Evolutionary conservation across 148 eudicot species (phyloP).

Genomic region (Amaranthus palmeri): DNA sequence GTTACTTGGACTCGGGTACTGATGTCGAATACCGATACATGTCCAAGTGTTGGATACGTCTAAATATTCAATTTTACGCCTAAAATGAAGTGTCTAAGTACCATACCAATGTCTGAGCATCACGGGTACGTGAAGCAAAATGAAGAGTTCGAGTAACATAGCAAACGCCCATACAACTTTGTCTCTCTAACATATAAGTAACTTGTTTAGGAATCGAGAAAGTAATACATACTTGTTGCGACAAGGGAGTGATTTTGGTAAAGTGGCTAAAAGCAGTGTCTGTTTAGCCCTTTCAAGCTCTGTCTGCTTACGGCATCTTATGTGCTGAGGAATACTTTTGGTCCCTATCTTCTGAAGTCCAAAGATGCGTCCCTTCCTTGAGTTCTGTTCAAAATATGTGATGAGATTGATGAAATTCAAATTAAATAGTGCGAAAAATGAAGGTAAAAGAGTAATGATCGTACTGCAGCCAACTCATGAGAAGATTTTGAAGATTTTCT

Average conservation of each 20-base stretch:
- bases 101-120: too few relatives aligned
- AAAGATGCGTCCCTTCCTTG: constrained; percentile 66
- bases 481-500: constrained; percentile 34
- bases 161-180: too few relatives aligned
- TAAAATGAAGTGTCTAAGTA: too few relatives aligned
- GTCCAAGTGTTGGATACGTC: too few relatives aligned
- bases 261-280: constrained; percentile 71
- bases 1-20: too few relatives aligned
- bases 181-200: too few relatives aligned
- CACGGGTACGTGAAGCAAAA: background rate
- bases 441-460: constrained; percentile 16
- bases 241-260: constrained; percentile 94
- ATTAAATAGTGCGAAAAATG: constrained; percentile 9
- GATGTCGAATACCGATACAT: too few relatives aligned
- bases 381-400: constrained; percentile 46
- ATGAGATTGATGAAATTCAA: constrained; percentile 15
- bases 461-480: constrained; percentile 82
- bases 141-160: background rate
- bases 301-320: constrained; percentile 83
- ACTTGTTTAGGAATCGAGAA: too few relatives aligned
- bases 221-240: constrained; percentile 56
- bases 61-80: too few relatives aligned
- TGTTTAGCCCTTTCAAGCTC: constrained; percentile 93
- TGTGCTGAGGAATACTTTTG: constrained; percentile 81
- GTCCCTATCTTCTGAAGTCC: constrained; percentile 87